A percentile compares a stretch with the other conserved stretches of the same genome.
Evolutionary conservation across 768 basidiomycete species (phyloP).

Genomic region (Terana coerulea): DNA sequence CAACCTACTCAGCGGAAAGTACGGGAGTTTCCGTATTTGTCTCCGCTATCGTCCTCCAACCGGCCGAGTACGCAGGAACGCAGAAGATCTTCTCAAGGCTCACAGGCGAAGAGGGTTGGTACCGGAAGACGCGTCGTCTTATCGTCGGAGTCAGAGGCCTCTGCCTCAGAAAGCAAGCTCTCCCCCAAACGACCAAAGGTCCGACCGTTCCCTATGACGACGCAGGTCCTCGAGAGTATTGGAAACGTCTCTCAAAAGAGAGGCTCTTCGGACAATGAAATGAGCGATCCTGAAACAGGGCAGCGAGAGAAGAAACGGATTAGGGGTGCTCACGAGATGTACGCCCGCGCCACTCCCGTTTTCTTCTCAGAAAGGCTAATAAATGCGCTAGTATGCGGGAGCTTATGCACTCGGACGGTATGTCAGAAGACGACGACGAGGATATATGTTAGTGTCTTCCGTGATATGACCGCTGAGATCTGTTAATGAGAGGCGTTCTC

Average conservation of each 20-base stretch:
- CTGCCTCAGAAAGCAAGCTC: slow-evolving; percentile 7
- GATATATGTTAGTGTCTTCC: slow-evolving; percentile 13
- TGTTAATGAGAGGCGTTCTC: not conserved
- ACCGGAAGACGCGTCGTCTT: not conserved
- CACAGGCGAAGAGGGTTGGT: not conserved
- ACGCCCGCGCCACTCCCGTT: not conserved
- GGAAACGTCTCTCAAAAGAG: slow-evolving; percentile 30
- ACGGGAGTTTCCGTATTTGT: not conserved
- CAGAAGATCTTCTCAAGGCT: not conserved
- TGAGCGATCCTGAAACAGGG: slow-evolving; percentile 22
- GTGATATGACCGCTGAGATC: not conserved
- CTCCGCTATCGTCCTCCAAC: slow-evolving; percentile 12
- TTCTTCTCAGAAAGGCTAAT: not conserved
- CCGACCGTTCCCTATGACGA: slow-evolving; percentile 48
- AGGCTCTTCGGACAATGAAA: slow-evolving; percentile 27
- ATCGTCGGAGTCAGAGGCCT: not conserved
- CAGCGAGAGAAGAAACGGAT: slow-evolving; percentile 31
- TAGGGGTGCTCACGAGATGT: slow-evolving; percentile 16
- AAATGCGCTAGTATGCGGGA: slow-evolving; percentile 8
- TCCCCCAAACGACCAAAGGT: not conserved
- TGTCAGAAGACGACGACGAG: slow-evolving; percentile 19
- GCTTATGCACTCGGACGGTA: slow-evolving; percentile 11
- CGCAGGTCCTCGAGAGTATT: slow-evolving; percentile 39
- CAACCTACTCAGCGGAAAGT: not conserved
- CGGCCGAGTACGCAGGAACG: not conserved